A percentile compares a stretch with the other conserved stretches of the same genome.
Evolutionary conservation across 2,329 filamentous ascomycete genomes (phyloP).

Genomic region (Blumeria hordei): DNA sequence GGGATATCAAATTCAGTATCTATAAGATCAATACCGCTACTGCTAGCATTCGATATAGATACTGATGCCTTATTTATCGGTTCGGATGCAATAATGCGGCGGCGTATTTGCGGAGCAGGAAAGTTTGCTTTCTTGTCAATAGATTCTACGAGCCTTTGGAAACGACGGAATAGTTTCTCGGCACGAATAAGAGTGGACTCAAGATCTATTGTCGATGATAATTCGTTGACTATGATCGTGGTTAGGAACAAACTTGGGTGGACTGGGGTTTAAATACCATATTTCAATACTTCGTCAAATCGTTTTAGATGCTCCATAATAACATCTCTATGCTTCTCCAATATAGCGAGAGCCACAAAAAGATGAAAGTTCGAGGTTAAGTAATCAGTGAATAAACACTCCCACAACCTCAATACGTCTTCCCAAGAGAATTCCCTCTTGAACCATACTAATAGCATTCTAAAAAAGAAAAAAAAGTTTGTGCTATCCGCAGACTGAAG

Average conservation of each 20-base stretch:
- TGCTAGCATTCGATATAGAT: constrained; percentile 5
- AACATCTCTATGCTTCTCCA: constrained; percentile 88
- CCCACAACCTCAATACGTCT: constrained; percentile 76
- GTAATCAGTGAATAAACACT: constrained; percentile 83
- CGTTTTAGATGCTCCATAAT: constrained; percentile 87
- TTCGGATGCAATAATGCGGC: constrained; percentile 5
- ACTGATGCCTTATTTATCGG: background rate
- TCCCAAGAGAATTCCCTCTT: constrained; percentile 89
- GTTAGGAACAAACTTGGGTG: background rate
- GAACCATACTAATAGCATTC: constrained; percentile 96
- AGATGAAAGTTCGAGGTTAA: constrained; percentile 76
- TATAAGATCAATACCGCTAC: constrained; percentile 2
- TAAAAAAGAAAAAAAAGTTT: constrained; percentile 99
- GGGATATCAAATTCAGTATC: constrained; percentile 6
- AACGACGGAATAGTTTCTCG: constrained; percentile 68
- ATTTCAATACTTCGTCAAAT: constrained; percentile 95
- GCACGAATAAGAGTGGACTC: constrained; percentile 67
- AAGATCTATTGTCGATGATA: constrained; percentile 81
- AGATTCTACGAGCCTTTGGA: constrained; percentile 69
- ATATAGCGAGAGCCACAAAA: constrained; percentile 76
- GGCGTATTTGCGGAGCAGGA: constrained; percentile 26
- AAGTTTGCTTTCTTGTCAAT: constrained; percentile 84
- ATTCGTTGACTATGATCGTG: constrained; percentile 51
- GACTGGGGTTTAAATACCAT: constrained; percentile 31
- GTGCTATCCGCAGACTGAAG: constrained; percentile 78